Conservation (phyloP, 805 yeast genomes). For the Nakazawaea sp. region DNA sequence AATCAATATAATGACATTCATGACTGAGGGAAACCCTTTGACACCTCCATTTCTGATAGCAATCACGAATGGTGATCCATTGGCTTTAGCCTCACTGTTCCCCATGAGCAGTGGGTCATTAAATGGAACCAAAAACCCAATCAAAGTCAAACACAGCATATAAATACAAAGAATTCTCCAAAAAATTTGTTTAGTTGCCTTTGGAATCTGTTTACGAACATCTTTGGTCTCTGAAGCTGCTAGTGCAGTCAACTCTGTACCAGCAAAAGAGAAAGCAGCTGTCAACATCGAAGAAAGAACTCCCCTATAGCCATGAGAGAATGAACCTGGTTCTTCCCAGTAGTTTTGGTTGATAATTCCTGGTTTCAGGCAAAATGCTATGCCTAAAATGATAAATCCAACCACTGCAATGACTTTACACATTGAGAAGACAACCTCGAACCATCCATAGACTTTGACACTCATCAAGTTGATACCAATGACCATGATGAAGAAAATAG, state of each 20-base stretch:
- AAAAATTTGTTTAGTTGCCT: slow-evolving; percentile 47
- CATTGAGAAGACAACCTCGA: slow-evolving; percentile 43
- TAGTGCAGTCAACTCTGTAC: no score
- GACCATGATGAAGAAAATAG: slow-evolving; percentile 42
- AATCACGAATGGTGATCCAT: slow-evolving; percentile 40
- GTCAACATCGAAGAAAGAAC: no score
- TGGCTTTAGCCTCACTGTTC: slow-evolving; percentile 24
- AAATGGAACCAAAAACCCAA: slow-evolving; percentile 42
- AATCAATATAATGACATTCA: slow-evolving; percentile 33
- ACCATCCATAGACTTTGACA: slow-evolving; percentile 48
- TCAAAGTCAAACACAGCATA: slow-evolving; percentile 33
- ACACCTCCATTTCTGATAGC: slow-evolving; percentile 32
- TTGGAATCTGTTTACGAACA: no score
- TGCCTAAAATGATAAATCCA: no score
- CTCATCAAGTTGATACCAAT: slow-evolving; percentile 45
- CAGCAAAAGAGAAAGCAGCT: no score
- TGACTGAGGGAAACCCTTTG: slow-evolving; percentile 29
- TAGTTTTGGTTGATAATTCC: no score
- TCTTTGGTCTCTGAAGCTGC: no score
- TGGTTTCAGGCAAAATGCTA: no score
- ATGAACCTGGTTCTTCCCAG: no score
- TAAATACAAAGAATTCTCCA: slow-evolving; percentile 48
- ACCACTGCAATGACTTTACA: slow-evolving; percentile 41
- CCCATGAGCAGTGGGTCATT: slow-evolving; percentile 27
- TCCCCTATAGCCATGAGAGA: no score